Conservation (phyloP, 1,284 basidiomycete species). For the Ceratobasidium sp. region DNA sequence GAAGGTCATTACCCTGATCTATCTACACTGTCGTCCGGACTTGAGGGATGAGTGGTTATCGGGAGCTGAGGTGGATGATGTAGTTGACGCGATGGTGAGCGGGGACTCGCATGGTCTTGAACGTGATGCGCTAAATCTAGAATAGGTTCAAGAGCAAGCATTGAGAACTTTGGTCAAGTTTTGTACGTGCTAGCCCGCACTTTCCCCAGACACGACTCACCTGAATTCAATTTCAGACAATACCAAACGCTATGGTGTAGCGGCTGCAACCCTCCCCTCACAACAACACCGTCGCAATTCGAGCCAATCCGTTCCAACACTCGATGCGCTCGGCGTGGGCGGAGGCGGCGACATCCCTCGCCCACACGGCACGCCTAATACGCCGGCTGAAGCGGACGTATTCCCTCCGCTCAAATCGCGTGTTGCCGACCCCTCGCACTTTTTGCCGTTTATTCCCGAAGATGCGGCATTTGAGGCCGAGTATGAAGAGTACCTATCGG, state of each 20-base stretch:
- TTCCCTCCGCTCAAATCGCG: constrained; percentile 86
- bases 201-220: constrained; percentile 9
- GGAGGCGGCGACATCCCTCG: constrained; percentile 80
- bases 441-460: constrained; percentile 85
- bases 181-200: constrained; percentile 68
- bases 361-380: constrained; percentile 79
- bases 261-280: constrained; percentile 65
- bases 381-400: constrained; percentile 68
- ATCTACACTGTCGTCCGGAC: constrained; percentile 96
- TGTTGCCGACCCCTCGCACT: constrained; percentile 84
- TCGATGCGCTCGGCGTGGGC: constrained; percentile 81
- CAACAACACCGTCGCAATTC: constrained; percentile 74
- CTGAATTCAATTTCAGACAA: constrained; percentile 68
- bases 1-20: constrained; percentile 99
- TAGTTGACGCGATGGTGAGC: constrained; percentile 81
- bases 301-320: constrained; percentile 77
- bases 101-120: not conserved
- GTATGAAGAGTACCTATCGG: constrained; percentile 88
- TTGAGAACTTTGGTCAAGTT: constrained; percentile 94
- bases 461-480: constrained; percentile 86
- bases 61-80: constrained; percentile 92
- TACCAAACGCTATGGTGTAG: constrained; percentile 81
- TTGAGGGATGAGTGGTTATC: constrained; percentile 98
- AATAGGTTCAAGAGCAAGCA: constrained; percentile 95
- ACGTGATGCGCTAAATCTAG: not conserved